Percentiles rank a stretch among this genome's conserved stretches.
Evolutionary conservation across 2,329 filamentous ascomycete genomes (phyloP).

Genomic region (Pseudocercospora fijiensis): DNA sequence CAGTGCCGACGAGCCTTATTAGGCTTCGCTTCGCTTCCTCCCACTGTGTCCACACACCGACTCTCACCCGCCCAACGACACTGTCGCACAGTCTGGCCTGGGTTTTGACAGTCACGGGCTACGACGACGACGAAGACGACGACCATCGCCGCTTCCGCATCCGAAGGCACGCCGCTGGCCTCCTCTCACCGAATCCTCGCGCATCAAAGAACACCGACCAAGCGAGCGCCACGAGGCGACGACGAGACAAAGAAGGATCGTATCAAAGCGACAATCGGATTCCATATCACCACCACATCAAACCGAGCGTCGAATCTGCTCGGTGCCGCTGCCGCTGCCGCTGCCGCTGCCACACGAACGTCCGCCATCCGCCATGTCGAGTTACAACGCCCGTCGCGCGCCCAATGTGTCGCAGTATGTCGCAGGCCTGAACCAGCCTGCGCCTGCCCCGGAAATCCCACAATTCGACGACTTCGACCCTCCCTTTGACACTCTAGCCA

Average conservation of each 20-base stretch:
- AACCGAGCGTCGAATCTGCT: neutral
- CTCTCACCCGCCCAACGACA: conserved; percentile 1
- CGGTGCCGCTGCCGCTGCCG: no score
- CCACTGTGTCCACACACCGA: neutral
- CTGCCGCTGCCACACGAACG: neutral
- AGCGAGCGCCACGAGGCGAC: conserved; percentile 3
- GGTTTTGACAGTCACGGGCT: conserved; percentile 2
- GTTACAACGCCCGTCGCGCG: conserved; percentile 69
- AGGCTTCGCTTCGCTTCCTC: no score
- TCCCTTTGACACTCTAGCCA: conserved; percentile 56
- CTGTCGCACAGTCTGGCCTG: neutral
- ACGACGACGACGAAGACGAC: conserved; percentile 8
- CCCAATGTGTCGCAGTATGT: conserved; percentile 90
- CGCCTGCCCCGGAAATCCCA: conserved; percentile 59
- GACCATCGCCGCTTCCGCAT: neutral
- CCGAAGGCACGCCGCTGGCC: neutral
- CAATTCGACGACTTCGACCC: conserved; percentile 60
- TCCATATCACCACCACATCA: neutral
- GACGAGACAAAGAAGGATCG: conserved; percentile 7
- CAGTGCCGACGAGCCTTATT: no score
- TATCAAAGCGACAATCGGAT: conserved; percentile 3
- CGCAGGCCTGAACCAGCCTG: conserved; percentile 74
- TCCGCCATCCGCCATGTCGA: conserved; percentile 59
- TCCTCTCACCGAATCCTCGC: neutral
- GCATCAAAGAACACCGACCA: neutral